Evolutionary conservation across 768 basidiomycete genomes (phyloP).

Genomic region (Scleroderma citrinum): DNA sequence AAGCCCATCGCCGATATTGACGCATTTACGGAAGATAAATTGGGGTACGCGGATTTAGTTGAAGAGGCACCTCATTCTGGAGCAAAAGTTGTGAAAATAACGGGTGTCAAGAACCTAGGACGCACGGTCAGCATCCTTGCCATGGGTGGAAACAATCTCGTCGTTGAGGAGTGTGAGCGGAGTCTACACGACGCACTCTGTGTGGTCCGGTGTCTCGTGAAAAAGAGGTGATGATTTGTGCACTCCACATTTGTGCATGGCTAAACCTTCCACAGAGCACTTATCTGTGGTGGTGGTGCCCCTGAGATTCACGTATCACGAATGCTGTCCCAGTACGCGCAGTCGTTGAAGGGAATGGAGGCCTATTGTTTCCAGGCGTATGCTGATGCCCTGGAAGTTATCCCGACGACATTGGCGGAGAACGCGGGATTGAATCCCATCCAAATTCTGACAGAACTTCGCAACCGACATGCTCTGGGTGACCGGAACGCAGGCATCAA

Average conservation of each 20-base stretch:
- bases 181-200: constrained; percentile 99
- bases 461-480: constrained; percentile 94
- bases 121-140: constrained; percentile 94
- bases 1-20: constrained; percentile 98
- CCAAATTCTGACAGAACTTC: constrained; percentile 94
- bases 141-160: constrained; percentile 87
- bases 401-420: constrained; percentile 95
- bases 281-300: constrained; percentile 95
- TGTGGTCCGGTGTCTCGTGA: constrained; percentile 95
- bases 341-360: constrained; percentile 95
- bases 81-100: constrained; percentile 89
- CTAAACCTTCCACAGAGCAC: constrained; percentile 46
- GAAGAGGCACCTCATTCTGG: constrained; percentile 82
- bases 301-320: constrained; percentile 98
- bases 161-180: constrained; percentile 95
- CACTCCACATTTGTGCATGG: not conserved
- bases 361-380: constrained; percentile 99
- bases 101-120: constrained; percentile 91
- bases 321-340: constrained; percentile 82
- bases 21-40: constrained; percentile 95
- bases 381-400: constrained; percentile 95
- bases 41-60: constrained; percentile 92
- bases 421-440: constrained; percentile 98
- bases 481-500: constrained; percentile 96
- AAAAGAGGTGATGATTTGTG: constrained; percentile 73